Conservation (phyloP, 139 green algal genomes). For the Chlamydomonas schloesseri region DNA sequence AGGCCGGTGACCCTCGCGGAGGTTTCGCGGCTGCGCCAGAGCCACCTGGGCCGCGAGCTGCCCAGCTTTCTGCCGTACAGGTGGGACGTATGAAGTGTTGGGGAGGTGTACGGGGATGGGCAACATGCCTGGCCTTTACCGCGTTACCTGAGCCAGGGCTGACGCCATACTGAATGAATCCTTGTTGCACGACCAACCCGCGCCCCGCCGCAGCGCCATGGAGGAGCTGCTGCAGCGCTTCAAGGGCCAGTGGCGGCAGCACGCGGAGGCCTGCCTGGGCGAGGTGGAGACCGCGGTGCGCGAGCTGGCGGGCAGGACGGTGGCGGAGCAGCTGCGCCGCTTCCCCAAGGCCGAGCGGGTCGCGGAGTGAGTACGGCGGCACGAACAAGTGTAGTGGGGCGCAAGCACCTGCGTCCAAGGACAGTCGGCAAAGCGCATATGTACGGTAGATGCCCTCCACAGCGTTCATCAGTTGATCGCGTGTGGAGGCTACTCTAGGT, state of each 20-base stretch:
- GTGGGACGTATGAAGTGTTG: not conserved
- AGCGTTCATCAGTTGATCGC: too few relatives aligned
- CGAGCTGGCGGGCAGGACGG: not conserved
- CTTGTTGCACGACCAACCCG: too few relatives aligned
- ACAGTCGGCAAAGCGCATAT: too few relatives aligned
- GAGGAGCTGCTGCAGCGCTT: constrained; percentile 14
- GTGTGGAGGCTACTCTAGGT: too few relatives aligned
- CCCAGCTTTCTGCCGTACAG: constrained; percentile 42
- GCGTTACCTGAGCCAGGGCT: too few relatives aligned
- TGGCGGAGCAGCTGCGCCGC: constrained; percentile 1
- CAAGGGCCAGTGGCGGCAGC: constrained; percentile 25
- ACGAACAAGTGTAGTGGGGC: too few relatives aligned
- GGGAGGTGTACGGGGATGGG: too few relatives aligned
- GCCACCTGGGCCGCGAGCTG: constrained; percentile 41
- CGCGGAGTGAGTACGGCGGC: not conserved
- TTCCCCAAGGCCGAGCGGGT: constrained; percentile 12
- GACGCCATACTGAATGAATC: too few relatives aligned
- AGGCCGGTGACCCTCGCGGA: constrained; percentile 17
- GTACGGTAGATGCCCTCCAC: too few relatives aligned
- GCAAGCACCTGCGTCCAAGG: too few relatives aligned
- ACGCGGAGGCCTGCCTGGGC: not conserved
- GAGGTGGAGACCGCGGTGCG: not conserved
- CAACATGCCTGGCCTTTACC: too few relatives aligned
- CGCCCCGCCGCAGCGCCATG: not conserved
- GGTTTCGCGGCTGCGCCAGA: not conserved